These are phyloP conservation scores for Oenanthe sinensis DNA, from an alignment of 129 eudicot genomes.

Conservation along the genomic window DNA sequence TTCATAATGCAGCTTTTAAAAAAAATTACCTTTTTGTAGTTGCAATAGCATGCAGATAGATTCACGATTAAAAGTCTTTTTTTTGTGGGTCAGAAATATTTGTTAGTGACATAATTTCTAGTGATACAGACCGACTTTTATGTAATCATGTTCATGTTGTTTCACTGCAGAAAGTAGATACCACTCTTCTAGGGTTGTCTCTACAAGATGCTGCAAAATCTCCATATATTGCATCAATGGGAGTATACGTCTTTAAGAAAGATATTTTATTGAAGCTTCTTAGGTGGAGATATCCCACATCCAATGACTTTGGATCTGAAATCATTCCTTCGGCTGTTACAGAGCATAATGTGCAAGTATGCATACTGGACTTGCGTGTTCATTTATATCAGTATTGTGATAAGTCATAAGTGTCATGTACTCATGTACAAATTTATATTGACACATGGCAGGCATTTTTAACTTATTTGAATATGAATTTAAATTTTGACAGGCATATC, in stretches of 20 bases:
- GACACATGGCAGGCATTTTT: background rate
- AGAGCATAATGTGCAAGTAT: constrained; percentile 76
- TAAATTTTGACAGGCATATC: constrained; percentile 56
- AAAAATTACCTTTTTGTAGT: background rate
- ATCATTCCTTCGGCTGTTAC: constrained; percentile 76
- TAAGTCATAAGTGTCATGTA: background rate
- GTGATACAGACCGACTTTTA: background rate
- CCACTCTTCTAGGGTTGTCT: constrained; percentile 68
- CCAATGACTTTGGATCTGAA: constrained; percentile 92
- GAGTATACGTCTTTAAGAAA: constrained; percentile 76
- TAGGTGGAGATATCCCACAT: constrained; percentile 65
- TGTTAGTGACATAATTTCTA: background rate
- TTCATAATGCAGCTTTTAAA: background rate
- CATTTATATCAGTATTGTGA: background rate
- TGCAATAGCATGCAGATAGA: background rate
- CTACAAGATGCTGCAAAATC: constrained; percentile 53
- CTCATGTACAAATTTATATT: background rate
- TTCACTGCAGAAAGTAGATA: constrained; percentile 61
- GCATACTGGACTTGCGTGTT: background rate
- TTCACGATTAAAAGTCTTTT: background rate
- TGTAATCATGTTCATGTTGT: background rate
- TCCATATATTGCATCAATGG: constrained; percentile 98
- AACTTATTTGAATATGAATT: background rate
- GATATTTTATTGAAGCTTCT: constrained; percentile 75
- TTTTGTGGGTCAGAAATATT: background rate